Evolutionary conservation across 441 rosid genomes (phyloP).

Genomic region (Francoa sonchifolia): DNA sequence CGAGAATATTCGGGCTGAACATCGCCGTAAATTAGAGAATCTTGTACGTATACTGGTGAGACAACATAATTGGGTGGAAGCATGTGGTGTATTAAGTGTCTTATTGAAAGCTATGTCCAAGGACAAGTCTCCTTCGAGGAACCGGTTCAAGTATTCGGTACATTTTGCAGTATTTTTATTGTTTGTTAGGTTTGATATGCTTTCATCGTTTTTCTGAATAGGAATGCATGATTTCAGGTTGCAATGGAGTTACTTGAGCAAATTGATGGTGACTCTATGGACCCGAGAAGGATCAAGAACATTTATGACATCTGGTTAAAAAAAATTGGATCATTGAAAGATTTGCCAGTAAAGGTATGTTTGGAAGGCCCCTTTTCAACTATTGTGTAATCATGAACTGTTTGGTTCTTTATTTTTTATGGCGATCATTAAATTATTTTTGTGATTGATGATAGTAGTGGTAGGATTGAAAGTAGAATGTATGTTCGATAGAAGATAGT

Average conservation of each 20-base stretch:
- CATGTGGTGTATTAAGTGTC: constrained; percentile 28
- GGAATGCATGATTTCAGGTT: constrained; percentile 27
- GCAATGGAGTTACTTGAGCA: constrained; percentile 44
- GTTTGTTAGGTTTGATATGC: neutral
- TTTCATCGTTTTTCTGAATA: neutral
- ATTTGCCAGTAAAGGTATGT: constrained; percentile 26
- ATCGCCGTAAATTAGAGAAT: neutral
- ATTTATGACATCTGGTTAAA: constrained; percentile 61
- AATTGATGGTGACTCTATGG: constrained; percentile 18
- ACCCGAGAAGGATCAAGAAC: constrained; percentile 22
- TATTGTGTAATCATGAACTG: neutral
- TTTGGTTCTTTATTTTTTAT: no score
- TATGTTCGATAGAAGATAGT: no score
- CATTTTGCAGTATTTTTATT: neutral
- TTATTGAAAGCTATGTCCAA: constrained; percentile 40
- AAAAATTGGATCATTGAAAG: constrained; percentile 29
- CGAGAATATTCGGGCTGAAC: constrained; percentile 1
- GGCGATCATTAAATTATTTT: no score
- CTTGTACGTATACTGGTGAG: neutral
- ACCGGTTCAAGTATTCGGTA: constrained; percentile 66
- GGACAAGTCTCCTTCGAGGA: constrained; percentile 24
- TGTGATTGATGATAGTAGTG: no score
- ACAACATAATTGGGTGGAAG: constrained; percentile 2
- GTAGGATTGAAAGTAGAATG: no score
- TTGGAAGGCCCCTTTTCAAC: neutral